Evolutionary conservation across 345 rosid species (phyloP), one percentile per base, ranked within the genome.

Genomic region (Acer saccharum): DNA sequence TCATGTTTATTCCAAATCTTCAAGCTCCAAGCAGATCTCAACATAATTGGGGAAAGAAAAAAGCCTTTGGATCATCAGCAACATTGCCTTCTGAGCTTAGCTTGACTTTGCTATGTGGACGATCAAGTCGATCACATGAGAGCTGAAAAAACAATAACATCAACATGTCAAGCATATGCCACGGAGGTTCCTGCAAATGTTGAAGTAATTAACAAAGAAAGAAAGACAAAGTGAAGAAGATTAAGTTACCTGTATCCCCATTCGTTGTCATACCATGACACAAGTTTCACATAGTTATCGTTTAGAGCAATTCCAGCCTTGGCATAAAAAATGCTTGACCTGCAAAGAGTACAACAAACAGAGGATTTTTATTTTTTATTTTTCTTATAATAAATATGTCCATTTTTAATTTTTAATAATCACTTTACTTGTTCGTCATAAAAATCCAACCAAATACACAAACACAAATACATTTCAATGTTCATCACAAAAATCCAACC

Each of bases 321-420:
- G 39, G 98, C 97, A 82, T 94, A 95, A 46, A 94, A 94, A n/a
- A 94, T 89, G 91, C 97, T 94, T 68, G 97, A 94, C 87, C 98
- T 92, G 81, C n/a, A 61, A n/a, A 7, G 10, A 25, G 27, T 25
- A 25, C 27, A 25, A 25, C 27, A 25, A 25, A 25, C 7, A n/a
- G 14, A 73, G 6, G 55, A 3, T 50, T 4, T 50, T 12, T 13
- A 13, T 12, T 50, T 13, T 50, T 50, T 13, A 1, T 13, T 50
- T 50, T 10, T 0, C 16, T 13, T 2, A 3, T 1, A 13, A 13
- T 12, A 50, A 50, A 50, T 50, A 14, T 11, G 16, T 13, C 14
- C 55, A 50, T 35, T 35, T 35, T 23, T 23, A 23, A 23, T 23
- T 23, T 23, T 23, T 23, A 23, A 23, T 23, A 23, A 23, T 23